Conservation (phyloP, 768 basidiomycete genomes). For the Pleurotus cornucopiae region DNA sequence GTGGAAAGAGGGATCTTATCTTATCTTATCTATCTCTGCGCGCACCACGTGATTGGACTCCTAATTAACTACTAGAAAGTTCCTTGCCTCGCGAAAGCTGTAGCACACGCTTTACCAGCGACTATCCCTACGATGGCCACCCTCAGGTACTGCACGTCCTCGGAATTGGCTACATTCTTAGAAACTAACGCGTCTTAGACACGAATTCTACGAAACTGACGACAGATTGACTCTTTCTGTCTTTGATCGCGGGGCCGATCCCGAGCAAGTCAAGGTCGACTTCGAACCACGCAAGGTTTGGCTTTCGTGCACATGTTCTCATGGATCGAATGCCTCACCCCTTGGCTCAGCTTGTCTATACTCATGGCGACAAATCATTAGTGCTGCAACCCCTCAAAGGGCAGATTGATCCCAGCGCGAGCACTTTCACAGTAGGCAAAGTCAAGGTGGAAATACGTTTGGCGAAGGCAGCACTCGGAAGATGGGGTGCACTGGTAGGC, state of each 20-base stretch:
- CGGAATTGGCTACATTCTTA: not conserved
- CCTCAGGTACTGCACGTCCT: constrained; percentile 22
- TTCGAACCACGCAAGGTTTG: constrained; percentile 65
- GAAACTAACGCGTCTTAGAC: constrained; percentile 33
- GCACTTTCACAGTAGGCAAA: constrained; percentile 68
- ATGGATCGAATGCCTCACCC: not conserved
- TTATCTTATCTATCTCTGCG: not conserved
- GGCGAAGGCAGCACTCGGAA: constrained; percentile 56
- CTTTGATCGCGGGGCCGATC: constrained; percentile 75
- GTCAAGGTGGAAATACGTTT: constrained; percentile 88
- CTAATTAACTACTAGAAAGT: constrained; percentile 8
- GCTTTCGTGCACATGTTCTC: not conserved
- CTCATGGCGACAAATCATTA: constrained; percentile 67
- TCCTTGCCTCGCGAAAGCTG: constrained; percentile 3
- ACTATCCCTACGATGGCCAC: constrained; percentile 24
- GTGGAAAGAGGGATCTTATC: not conserved
- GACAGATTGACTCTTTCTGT: constrained; percentile 68
- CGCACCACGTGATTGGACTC: constrained; percentile 1
- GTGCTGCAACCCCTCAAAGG: constrained; percentile 78
- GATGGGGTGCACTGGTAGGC: constrained; percentile 76
- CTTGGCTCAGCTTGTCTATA: constrained; percentile 47
- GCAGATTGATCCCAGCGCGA: constrained; percentile 63
- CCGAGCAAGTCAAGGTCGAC: constrained; percentile 52
- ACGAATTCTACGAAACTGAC: constrained; percentile 88
- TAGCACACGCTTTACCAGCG: not conserved